phyloP scores from a whole-genome alignment of 1,139 yeast species.

The Spathaspora sp. region DNA sequence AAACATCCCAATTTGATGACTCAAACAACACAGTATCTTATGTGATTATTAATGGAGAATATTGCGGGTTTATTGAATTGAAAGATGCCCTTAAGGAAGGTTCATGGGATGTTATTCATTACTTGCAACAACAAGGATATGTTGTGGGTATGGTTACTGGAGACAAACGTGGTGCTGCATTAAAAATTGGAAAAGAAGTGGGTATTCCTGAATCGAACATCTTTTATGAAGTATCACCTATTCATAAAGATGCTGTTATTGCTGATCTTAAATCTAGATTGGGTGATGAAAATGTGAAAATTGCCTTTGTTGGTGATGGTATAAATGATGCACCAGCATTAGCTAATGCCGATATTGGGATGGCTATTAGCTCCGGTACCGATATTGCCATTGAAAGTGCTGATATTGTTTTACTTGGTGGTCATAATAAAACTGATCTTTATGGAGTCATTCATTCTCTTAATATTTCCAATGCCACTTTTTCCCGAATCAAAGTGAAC shows the following conservation, averaged over 20 bases:
- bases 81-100: constrained; percentile 71
- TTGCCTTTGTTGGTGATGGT: constrained; percentile 96
- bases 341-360: constrained; percentile 84
- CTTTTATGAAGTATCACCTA: constrained; percentile 77
- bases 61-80: constrained; percentile 65
- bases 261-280: constrained; percentile 51
- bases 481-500: constrained; percentile 74
- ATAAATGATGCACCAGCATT: constrained; percentile 95
- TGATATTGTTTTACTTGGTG: constrained; percentile 69
- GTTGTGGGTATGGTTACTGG: constrained; percentile 92
- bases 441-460: constrained; percentile 71
- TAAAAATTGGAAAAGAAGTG: constrained; percentile 60
- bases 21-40: constrained; percentile 36
- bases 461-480: constrained; percentile 69
- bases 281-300: constrained; percentile 36
- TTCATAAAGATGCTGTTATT: constrained; percentile 71
- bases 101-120: constrained; percentile 58
- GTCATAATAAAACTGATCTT: constrained; percentile 39
- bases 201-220: constrained; percentile 67
- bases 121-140: constrained; percentile 54
- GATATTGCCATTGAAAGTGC: constrained; percentile 97
- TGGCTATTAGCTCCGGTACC: constrained; percentile 89
- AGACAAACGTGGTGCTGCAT: constrained; percentile 67
- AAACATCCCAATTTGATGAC: constrained; percentile 13
- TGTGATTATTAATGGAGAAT: constrained; percentile 52